Conservation (phyloP, 805 yeast species). For the Sugiyamaella americana region DNA sequence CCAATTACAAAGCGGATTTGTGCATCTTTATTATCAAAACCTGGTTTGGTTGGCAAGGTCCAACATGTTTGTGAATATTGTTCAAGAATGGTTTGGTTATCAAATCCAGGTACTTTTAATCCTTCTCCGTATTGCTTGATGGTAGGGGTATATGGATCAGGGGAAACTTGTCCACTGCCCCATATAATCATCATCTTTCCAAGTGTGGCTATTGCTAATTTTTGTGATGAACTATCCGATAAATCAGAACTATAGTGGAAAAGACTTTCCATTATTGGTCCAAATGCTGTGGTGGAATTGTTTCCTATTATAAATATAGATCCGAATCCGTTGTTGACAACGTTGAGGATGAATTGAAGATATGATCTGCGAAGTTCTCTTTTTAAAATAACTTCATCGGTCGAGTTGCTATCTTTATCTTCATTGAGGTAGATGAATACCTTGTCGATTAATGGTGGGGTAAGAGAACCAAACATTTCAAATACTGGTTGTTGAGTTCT, state of each 20-base stretch:
- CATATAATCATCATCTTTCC: constrained; percentile 54
- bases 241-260: constrained; percentile 59
- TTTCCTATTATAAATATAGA: constrained; percentile 67
- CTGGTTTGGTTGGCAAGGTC: constrained; percentile 72
- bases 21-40: constrained; percentile 69
- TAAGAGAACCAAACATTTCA: constrained; percentile 62
- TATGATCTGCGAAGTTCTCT: constrained; percentile 62
- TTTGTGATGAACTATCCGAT: constrained; percentile 59
- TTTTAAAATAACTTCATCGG: constrained; percentile 63
- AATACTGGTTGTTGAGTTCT: constrained; percentile 61
- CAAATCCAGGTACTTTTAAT: constrained; percentile 60
- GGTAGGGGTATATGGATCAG: constrained; percentile 25
- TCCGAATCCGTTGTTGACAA: constrained; percentile 72
- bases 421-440: constrained; percentile 45
- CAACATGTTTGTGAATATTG: constrained; percentile 62
- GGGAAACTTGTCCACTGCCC: constrained; percentile 59
- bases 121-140: constrained; percentile 53
- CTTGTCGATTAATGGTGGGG: constrained; percentile 68
- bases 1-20: constrained; percentile 66
- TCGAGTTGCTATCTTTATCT: constrained; percentile 32
- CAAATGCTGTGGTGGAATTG: constrained; percentile 51
- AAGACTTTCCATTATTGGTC: constrained; percentile 54
- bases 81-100: constrained; percentile 56
- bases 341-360: constrained; percentile 59
- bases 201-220: constrained; percentile 62